Evolutionary conservation across 2,329 filamentous ascomycete species (phyloP), one percentile per base, ranked within the genome.

Genomic region (Orbilia quercus): DNA sequence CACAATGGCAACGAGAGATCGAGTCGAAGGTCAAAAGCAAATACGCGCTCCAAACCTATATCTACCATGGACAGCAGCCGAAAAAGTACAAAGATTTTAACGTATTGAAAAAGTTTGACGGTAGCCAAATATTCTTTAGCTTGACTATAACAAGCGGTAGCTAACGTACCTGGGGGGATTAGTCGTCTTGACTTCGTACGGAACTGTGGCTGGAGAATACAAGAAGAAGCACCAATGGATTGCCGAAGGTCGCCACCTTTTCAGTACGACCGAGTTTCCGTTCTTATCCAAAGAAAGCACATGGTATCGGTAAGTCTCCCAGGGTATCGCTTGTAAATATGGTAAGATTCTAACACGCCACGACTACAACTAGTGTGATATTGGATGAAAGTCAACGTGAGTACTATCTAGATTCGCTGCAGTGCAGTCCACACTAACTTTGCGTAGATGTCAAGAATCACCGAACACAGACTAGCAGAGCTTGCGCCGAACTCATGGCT

Each of bases 1-100:
- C 22, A 16, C 92, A 96, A 79, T 96, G 92, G 92, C 88, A 91
- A 77, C 85, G 88, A 51, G 92, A 96, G 80, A 91, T 96, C 50
- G 80, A 84, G 67, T 85, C 84, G 38, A 92, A 93, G 80, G 81
- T 95, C 36, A 88, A 88, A 73, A 76, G 81, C 0, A 78, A 78
- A 14, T 83, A 90, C 78, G 82, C 83, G 31, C 81, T 96, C 12
- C 87, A 83, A 0, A 87, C 91, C 1, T 88, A 86, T 76, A 84
- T 92, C 31, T 86, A 91, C 65, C 91, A 96, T 78, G 86, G 87
- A 1, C 76, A 76, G 5, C 82, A 69, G 45, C 51, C 82, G 20
- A 90, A 86, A 75, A 86, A 85, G 75, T 81, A 82, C n/a, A 81
- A 77, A 3, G 78, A 81, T 2, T 92, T 87, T 80, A 81, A 83